Evolutionary conservation across 108 stramenopile species (phyloP), one percentile per base, ranked within the genome.

Genomic region (Craspedostauros australis): DNA sequence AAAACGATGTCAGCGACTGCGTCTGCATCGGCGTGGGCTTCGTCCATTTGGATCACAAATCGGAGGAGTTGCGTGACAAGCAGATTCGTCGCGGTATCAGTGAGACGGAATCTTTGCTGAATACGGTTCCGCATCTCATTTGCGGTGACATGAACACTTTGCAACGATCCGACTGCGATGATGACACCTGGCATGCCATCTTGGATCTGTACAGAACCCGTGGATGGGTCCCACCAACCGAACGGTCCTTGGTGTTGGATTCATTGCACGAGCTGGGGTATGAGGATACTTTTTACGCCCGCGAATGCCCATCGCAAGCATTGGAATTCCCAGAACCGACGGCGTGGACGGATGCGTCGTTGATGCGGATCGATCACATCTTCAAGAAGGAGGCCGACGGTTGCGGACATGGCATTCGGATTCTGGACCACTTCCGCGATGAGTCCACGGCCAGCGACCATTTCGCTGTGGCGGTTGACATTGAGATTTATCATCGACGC

Each of bases 101-200:
- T 12, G 1, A 16, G 18, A 57, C 30, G 7, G 1, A 1, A 27
- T 8, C 7, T 7, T 9, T 12, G 1, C 8, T 44, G 30, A 2
- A 3, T 32, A 20, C 31, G 5, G 19, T 28, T 1, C 43, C 44
- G 19, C 5, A 43, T 5, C 5, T 57, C 6, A 40, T 58, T 6
- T 47, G 44, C 34, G 57, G 57, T 9, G 57, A 58, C 34, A 34
- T 58, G n/a, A 58, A 58, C 34, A n/a, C 57, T 4, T 58, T 58
- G 21, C 57, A 24, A 16, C 5, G 34, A 30, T 14, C n/a, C 22
- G 57, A 58, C 34, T 32, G 31, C 20, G 12, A 23, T 2, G 7
- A 0, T 3, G 23, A 16, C 0, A 19, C 18, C 21, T 58, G 57
- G 57, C 18, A 46, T n/a, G 30, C 30, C 44, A 38, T 58, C 20